phyloP scores from a whole-genome alignment of 2,329 filamentous ascomycete species.

The Cyanodermella asteris region DNA sequence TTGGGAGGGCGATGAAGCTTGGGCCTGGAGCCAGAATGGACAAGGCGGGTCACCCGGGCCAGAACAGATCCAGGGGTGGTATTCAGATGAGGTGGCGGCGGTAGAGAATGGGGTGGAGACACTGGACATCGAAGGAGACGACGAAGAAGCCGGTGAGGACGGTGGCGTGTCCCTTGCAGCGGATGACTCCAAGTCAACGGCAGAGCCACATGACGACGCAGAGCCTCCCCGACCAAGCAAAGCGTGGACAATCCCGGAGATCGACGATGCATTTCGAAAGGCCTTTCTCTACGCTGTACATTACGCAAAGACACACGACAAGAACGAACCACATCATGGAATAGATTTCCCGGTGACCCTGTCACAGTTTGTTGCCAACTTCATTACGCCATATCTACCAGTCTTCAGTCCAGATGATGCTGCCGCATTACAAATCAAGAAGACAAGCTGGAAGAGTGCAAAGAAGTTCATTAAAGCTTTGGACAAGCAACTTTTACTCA shows the following conservation, averaged over 20 bases:
- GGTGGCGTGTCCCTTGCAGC: constrained; percentile 23
- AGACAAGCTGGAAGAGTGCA: constrained; percentile 47
- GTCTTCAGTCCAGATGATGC: constrained; percentile 32
- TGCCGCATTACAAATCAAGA: constrained; percentile 43
- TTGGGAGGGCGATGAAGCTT: constrained; percentile 49
- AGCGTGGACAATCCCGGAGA: constrained; percentile 26
- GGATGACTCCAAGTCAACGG: constrained; percentile 8
- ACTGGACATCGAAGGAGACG: constrained; percentile 21
- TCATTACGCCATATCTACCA: constrained; percentile 45
- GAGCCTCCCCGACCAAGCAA: constrained; percentile 4
- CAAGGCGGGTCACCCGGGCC: constrained; percentile 31
- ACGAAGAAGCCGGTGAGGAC: constrained; percentile 17
- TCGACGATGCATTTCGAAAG: constrained; percentile 41
- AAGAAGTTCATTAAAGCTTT: constrained; percentile 48
- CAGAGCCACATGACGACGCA: constrained; percentile 11
- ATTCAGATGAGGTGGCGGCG: constrained; percentile 11
- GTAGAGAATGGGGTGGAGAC: constrained; percentile 16
- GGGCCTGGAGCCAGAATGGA: constrained; percentile 36
- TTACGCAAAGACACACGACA: constrained; percentile 34
- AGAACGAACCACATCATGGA: constrained; percentile 28
- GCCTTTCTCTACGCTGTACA: constrained; percentile 42
- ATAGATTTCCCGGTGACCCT: constrained; percentile 41
- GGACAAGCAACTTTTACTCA: constrained; percentile 40
- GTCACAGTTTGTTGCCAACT: constrained; percentile 38
- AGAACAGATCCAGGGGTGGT: constrained; percentile 30